Base-by-base conservation (phyloP, 2,329 filamentous ascomycete species). In the Xylariales sp. region DNA sequence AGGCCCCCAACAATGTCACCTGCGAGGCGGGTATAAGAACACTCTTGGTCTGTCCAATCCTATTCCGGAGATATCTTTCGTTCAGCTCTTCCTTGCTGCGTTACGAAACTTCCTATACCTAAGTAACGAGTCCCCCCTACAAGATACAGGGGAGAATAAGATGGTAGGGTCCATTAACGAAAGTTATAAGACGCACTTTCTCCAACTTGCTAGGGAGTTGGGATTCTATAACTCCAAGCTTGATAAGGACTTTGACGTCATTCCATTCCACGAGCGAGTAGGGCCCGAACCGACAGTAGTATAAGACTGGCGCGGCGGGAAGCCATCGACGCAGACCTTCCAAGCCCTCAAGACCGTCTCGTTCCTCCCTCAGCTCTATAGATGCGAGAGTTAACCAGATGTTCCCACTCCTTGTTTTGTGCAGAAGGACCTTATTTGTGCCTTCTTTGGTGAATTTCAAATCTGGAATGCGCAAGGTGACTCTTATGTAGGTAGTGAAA, bases 241-340 rank as follows among this genome's bases (percentile, higher is more conserved):
- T 21, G 20, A 37, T 14, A 15, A 16, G 11, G 15, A 20, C 14
- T 20, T 24, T 15, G 10, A 37, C 20, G 21, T 16, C 11, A 8
- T 10, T 25, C 12, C 16, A 8, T 12, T n/a, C 19, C 24, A 12
- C n/a, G 18, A 31, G 24, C 9, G 24, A 29, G 27, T 16, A 31
- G 25, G 18, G n/a, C 22, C 18, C 27, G 9, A 12, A 15, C 4
- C 12, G 27, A 19, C 12, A 5, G 31, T 16, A 25, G 18, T 31
- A 18, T 31, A 12, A 39, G 25, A 39, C 27, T 39, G 25, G 37
- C 37, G 37, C 19, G 12, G 25, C 18, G 37, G 37, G 15, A 39
- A 31, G 18, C 37, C 27, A 12, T 31, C 37, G 12, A 39, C 18
- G 15, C 19, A 16, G 15, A 21, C 15, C 18, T 39, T 39, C 27